Conservation (phyloP, 345 rosid species). For the Syzygium aromaticum region DNA sequence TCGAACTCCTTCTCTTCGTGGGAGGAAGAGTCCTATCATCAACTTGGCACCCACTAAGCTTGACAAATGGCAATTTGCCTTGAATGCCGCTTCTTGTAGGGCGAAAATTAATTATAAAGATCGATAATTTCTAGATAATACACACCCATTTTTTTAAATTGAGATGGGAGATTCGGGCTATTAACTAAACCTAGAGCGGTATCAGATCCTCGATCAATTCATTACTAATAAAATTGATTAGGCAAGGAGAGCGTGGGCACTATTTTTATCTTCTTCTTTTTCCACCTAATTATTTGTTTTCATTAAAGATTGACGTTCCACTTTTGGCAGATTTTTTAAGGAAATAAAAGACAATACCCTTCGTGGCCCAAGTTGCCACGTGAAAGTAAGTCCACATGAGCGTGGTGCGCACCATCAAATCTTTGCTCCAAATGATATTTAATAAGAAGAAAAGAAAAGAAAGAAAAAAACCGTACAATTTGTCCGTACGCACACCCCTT, state of each 20-base stretch:
- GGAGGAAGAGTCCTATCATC: neutral
- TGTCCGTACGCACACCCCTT: neutral
- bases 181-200: neutral
- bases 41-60: neutral
- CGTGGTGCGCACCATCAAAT: neutral
- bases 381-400: neutral
- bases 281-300: neutral
- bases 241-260: neutral
- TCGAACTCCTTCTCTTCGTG: no score
- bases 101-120: neutral
- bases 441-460: neutral
- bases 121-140: neutral
- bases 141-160: neutral
- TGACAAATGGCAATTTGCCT: neutral
- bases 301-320: neutral
- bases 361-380: neutral
- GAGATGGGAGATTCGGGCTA: neutral
- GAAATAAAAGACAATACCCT: neutral
- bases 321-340: neutral
- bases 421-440: neutral
- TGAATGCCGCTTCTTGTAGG: neutral
- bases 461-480: neutral
- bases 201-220: neutral
- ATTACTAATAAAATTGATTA: neutral
- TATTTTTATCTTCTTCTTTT: neutral